phyloP scores from a whole-genome alignment of 768 basidiomycete species.

The Boletus patriciae region DNA sequence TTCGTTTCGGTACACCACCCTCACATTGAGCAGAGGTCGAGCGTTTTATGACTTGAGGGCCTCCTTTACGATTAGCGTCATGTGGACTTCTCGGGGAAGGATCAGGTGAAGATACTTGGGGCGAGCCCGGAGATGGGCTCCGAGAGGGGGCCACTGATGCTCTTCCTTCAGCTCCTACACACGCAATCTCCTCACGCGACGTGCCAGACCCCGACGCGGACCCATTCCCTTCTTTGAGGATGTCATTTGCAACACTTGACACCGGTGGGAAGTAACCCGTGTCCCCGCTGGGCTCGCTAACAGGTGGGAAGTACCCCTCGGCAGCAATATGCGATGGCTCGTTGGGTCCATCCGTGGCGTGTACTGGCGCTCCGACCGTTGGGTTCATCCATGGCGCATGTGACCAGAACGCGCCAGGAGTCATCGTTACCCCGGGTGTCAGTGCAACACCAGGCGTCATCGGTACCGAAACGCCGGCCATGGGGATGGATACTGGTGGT shows the following conservation, averaged over 20 bases:
- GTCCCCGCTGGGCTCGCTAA: conserved; percentile 23
- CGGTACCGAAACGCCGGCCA: conserved; percentile 23
- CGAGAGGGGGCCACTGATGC: conserved; percentile 5
- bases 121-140: conserved; percentile 9
- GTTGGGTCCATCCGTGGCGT: conserved; percentile 20
- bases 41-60: conserved; percentile 27
- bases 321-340: conserved; percentile 12
- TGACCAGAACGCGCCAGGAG: conserved; percentile 72
- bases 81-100: conserved; percentile 6
- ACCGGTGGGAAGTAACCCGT: conserved; percentile 47
- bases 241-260: conserved; percentile 37
- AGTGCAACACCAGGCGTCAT: conserved; percentile 32
- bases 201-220: not conserved
- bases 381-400: conserved; percentile 56
- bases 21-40: conserved; percentile 31
- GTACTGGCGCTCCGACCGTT: conserved; percentile 62
- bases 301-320: conserved; percentile 47
- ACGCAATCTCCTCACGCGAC: not conserved
- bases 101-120: conserved; percentile 9
- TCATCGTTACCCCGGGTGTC: conserved; percentile 69
- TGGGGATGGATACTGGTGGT: conserved; percentile 16
- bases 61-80: conserved; percentile 18
- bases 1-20: conserved; percentile 26
- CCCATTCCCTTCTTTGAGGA: conserved; percentile 31
- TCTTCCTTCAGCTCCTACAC: conserved; percentile 4